phyloP scores from a whole-genome alignment of 2,329 filamentous ascomycete genomes.

The Botrytis byssoidea region DNA sequence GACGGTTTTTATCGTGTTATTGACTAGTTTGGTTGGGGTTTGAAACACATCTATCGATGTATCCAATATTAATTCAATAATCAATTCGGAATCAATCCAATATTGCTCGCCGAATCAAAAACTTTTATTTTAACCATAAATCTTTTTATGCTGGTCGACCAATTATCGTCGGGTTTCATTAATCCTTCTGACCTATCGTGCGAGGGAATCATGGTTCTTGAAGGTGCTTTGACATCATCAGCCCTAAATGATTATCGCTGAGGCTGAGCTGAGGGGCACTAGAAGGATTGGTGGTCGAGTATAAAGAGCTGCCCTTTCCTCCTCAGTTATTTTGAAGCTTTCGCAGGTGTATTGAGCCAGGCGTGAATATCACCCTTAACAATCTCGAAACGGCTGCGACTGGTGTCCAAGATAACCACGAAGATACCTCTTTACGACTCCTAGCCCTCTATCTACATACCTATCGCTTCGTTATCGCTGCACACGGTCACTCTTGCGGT shows the following conservation, averaged over 20 bases:
- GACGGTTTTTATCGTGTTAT: conserved; percentile 1
- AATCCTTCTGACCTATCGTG: not conserved
- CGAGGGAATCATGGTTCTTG: not conserved
- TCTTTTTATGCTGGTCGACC: not conserved
- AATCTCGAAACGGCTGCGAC: not conserved
- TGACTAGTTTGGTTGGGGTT: conserved; percentile 9
- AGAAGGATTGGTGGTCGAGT: not conserved
- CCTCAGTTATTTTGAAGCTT: not conserved
- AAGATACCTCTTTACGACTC: not conserved
- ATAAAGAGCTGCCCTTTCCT: conserved; percentile 10
- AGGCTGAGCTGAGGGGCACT: not conserved
- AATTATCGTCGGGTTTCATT: not conserved
- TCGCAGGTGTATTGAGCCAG: not conserved
- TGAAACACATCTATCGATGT: conserved; percentile 14
- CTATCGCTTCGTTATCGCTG: not conserved
- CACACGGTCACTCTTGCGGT: not conserved
- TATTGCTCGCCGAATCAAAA: conserved; percentile 5
- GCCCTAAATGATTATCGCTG: conserved; percentile 2
- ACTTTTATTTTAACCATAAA: conserved; percentile 6
- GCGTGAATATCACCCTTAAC: not conserved
- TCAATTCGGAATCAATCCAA: not conserved
- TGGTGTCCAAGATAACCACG: not conserved
- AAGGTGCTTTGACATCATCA: conserved; percentile 8
- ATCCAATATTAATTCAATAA: conserved; percentile 2
- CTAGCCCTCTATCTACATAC: not conserved